Conservation (phyloP, 139 green algal genomes). For the Tetradesmus obliquus region DNA sequence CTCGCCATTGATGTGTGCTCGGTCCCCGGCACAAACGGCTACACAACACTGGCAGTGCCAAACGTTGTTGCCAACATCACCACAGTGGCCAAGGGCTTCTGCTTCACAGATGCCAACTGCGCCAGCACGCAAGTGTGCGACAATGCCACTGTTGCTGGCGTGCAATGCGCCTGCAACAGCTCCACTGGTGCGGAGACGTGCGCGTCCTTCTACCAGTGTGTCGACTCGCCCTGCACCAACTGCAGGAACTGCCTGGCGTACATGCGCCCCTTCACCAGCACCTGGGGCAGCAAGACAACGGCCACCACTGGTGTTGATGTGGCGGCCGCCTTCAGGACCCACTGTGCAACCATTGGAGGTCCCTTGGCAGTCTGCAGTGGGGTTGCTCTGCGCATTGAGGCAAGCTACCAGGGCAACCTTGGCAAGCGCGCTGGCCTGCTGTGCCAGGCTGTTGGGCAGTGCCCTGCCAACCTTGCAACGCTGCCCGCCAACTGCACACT, state of each 20-base stretch:
- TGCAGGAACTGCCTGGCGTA: background rate
- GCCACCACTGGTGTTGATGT: background rate
- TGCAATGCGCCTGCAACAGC: background rate
- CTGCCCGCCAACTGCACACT: background rate
- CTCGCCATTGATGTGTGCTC: background rate
- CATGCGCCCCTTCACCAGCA: background rate
- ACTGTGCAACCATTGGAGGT: background rate
- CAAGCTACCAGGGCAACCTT: constrained; percentile 1
- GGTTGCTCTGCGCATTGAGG: background rate
- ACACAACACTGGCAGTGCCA: background rate
- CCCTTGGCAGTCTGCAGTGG: background rate
- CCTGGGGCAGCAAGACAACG: background rate
- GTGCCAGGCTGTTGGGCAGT: background rate
- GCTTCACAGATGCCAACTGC: background rate
- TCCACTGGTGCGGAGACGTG: background rate
- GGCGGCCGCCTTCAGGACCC: background rate
- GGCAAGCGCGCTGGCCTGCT: constrained; percentile 16
- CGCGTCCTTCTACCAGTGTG: background rate
- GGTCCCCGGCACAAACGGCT: background rate
- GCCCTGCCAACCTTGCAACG: background rate
- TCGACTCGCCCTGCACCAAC: constrained; percentile 8
- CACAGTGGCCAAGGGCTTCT: background rate
- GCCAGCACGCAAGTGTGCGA: background rate
- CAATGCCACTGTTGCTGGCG: background rate
- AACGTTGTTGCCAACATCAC: background rate